phyloP scores from a whole-genome alignment of 2,329 filamentous ascomycete species.

The Cordyceps militaris region DNA sequence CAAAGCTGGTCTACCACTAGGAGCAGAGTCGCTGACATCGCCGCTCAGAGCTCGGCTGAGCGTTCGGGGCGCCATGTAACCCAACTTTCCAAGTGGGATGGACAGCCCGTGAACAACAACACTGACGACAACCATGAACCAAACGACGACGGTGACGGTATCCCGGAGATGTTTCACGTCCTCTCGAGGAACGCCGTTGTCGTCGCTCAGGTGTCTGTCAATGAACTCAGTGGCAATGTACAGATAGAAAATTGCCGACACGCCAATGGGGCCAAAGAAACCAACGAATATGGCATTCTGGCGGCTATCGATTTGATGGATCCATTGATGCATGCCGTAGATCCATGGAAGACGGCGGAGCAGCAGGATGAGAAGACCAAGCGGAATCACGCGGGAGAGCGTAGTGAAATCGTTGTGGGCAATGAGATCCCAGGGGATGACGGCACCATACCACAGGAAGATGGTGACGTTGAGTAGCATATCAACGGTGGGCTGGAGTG shows the following conservation, averaged over 20 bases:
- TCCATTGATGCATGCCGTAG: conserved; percentile 63
- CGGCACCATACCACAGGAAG: conserved; percentile 86
- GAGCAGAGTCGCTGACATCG: conserved; percentile 4
- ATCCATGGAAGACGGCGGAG: conserved; percentile 73
- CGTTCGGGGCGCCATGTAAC: conserved; percentile 55
- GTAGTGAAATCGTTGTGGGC: conserved; percentile 60
- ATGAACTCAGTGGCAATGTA: conserved; percentile 76
- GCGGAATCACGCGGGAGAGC: conserved; percentile 61
- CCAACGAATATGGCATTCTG: conserved; percentile 79
- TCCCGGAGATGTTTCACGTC: conserved; percentile 63
- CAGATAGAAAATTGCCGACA: conserved; percentile 84
- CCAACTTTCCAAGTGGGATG: conserved; percentile 67
- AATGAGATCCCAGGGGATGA: conserved; percentile 75
- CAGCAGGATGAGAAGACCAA: conserved; percentile 71
- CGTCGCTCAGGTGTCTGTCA: conserved; percentile 37
- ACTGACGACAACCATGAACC: conserved; percentile 79
- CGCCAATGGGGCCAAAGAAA: conserved; percentile 89
- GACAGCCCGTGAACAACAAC: conserved; percentile 79
- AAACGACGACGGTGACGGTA: conserved; percentile 64
- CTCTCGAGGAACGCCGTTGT: conserved; percentile 51
- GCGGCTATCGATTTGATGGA: conserved; percentile 69
- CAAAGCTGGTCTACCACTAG: background rate
- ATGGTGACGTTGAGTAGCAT: conserved; percentile 87
- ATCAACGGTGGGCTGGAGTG: conserved; percentile 87
- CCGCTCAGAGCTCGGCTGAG: conserved; percentile 31